Evolutionary conservation across 1,284 basidiomycete genomes (phyloP), one percentile per base, ranked within the genome.

Genomic region (Apiotrichum montevideense): DNA sequence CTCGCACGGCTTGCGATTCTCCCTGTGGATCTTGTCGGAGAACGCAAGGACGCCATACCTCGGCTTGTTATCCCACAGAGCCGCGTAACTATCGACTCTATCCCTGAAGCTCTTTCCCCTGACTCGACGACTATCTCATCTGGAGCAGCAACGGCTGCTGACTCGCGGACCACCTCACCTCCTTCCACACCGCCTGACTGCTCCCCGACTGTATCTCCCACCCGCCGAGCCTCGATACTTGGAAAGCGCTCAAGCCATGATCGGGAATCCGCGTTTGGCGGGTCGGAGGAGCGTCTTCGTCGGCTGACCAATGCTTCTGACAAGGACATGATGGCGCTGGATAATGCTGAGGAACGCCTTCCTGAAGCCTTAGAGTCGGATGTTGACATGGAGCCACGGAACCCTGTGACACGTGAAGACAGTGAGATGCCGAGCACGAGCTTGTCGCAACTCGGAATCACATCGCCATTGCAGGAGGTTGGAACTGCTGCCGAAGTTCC

Each of bases 1-100:
- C 66, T 77, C 9, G 75, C 75, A 0, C 73, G 74, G 15, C 66
- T 77, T 1, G 75, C 75, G n/a, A 73, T 75, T 35, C 48, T 63
- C 11, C 62, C 62, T 4, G 44, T 63, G 32, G 62, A 63, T 37
- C 45, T 58, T 3, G 45, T 60, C 6, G 47, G 52, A 6, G 56
- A 59, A 40, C 54, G 57, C n/a, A 52, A 46, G 49, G 55, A 52
- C 4, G 45, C 49, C 2, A 46, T 56, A 8, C 52, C 37, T 52
- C 37, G 7, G 37, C 13, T 8, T 4, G 32, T 46, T 0, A 11
- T 37, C 8, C 44, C 57, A 9, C 54, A 64, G 43, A 44, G 6
- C 29, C 40, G 49, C 2, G 52, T 59, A 7, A 58, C 60, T 3
- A 62, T 62, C 14, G 60, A 56, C 46, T 44, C 52, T 2, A 46